A percentile compares a stretch with the other conserved stretches of the same genome.
Evolutionary conservation across 23 red algal genomes (phyloP).

Genomic region (Gracilaria domingensis): DNA sequence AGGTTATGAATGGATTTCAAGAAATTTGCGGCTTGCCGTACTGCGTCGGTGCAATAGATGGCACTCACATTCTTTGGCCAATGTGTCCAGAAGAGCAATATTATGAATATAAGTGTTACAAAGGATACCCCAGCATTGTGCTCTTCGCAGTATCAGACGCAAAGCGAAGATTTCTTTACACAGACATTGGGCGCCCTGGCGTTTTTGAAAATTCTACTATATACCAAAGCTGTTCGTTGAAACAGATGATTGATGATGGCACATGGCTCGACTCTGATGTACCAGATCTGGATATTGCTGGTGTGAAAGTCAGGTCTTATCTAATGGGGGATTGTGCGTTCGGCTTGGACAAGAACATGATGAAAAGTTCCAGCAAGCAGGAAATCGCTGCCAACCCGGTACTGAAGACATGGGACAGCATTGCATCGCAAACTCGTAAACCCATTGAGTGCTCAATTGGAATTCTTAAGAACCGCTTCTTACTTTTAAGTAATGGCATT

Average conservation of each 20-base stretch:
- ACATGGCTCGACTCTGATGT: background rate
- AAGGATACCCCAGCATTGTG: conserved; percentile 32
- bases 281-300: conserved; percentile 1
- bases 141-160: background rate
- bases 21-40: conserved; percentile 21
- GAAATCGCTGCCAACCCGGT: background rate
- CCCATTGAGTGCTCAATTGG: background rate
- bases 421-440: conserved; percentile 12
- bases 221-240: background rate
- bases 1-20: conserved; percentile 40
- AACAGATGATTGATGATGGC: conserved; percentile 7
- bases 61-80: conserved; percentile 17
- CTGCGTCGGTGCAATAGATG: conserved; percentile 30
- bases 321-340: conserved; percentile 46
- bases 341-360: background rate
- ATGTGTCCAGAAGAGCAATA: background rate
- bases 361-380: background rate
- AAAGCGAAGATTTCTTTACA: conserved; percentile 9
- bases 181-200: conserved; percentile 15
- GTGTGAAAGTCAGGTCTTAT: background rate
- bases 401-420: conserved; percentile 21
- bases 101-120: conserved; percentile 34
- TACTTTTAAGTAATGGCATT: background rate
- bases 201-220: conserved; percentile 35
- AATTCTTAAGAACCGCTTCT: background rate